phyloP scores from a whole-genome alignment of 2,329 filamentous ascomycete genomes.

The Claviceps pusilla region DNA sequence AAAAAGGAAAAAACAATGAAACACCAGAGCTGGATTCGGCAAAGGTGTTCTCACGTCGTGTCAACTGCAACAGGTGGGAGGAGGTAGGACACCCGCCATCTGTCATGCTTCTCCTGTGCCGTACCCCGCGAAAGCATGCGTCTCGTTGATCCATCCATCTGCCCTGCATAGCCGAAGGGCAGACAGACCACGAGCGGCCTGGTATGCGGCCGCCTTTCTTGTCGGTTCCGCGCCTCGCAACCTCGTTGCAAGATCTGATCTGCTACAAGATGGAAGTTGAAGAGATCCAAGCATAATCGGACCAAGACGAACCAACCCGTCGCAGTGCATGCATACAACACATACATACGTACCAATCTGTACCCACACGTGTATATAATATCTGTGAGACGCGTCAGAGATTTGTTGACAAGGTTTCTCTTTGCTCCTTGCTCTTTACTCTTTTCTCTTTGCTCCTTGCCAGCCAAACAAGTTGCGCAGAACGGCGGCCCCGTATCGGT shows the following conservation, averaged over 20 bases:
- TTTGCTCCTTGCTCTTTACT: background rate
- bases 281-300: background rate
- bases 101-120: background rate
- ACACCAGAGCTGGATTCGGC: background rate
- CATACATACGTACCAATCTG: background rate
- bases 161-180: conserved; percentile 2
- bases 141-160: background rate
- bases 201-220: background rate
- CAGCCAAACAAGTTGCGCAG: background rate
- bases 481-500: background rate
- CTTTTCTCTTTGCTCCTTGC: background rate
- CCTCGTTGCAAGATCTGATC: background rate
- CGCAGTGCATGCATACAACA: too few relatives aligned
- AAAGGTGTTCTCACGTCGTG: background rate
- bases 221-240: background rate
- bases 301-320: background rate
- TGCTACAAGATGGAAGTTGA: background rate
- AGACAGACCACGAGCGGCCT: background rate
- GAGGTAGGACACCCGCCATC: background rate
- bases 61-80: too few relatives aligned
- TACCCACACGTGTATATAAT: too few relatives aligned
- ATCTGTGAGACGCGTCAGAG: background rate
- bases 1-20: background rate
- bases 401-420: background rate
- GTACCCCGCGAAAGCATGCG: background rate